Evolutionary conservation across 495 filamentous ascomycete species (phyloP), one percentile per base, ranked within the genome.

Genomic region (Cladorrhinum samala): DNA sequence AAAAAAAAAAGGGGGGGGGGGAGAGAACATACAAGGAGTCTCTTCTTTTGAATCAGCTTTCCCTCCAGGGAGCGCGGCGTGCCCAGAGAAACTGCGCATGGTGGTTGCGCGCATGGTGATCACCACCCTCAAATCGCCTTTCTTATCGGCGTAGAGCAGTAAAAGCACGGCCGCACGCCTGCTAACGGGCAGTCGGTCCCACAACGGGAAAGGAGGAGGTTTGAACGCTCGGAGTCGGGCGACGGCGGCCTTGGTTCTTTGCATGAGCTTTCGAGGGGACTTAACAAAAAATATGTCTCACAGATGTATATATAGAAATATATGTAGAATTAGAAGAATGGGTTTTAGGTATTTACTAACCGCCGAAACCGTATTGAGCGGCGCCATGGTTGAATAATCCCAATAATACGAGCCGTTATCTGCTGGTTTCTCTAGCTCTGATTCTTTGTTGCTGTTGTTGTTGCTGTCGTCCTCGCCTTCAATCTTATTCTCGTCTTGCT

Each of bases 21-120:
- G 25, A 42, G 16, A 8, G 11, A 25, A 50, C 62, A 57, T 71
- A 74, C 73, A 77, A 11, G 77, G 75, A 7, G 76, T 73, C 52
- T 80, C 77, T 6, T 68, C 60, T 5, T 74, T 42, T 7, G 62
- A 65, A 57, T 78, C 75, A 21, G 74, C 76, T 72, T 76, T 82
- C 67, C 89, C 91, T 33, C 91, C 91, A 1, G 91, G 91, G 53
- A 96, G 80, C 53, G 91, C 91, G 45, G 87, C 91, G 65, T 96
- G 89, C 18, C 91, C 73, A 2, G 73, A 76, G 59, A 81, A 84
- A 57, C 72, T 79, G 17, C 84, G 82, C 55, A 96, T 68, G 36
- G 78, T 86, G 50, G 83, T 80, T 25, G 89, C 86, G 53, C 91
- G 81, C 69, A 95, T 89, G 20, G 91, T 96, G 50, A 96, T 78